phyloP scores from a whole-genome alignment of 2,329 filamentous ascomycete genomes.

The Aureobasidium vineae region DNA sequence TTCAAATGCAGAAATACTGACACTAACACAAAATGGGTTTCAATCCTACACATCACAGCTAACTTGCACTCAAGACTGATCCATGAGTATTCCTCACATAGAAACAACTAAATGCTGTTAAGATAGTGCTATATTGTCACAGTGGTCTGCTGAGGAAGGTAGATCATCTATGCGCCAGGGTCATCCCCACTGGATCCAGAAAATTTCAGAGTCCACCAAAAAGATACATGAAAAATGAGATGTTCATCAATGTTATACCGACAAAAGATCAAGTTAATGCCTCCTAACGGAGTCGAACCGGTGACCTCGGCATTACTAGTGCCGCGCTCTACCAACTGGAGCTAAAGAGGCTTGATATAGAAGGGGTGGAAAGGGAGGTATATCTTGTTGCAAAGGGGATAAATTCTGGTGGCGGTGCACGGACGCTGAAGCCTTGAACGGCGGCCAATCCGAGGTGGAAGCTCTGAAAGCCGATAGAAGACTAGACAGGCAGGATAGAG shows the following conservation, averaged over 20 bases:
- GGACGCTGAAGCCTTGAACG: not conserved
- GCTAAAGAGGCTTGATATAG: slow-evolving; percentile 17
- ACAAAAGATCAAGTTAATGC: not conserved
- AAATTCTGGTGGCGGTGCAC: not conserved
- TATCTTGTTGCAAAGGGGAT: not conserved
- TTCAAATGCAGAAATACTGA: too few species aligned
- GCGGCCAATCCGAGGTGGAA: not conserved
- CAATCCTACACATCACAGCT: too few species aligned
- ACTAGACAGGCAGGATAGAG: not conserved
- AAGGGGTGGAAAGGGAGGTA: not conserved
- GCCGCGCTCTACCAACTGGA: slow-evolving; percentile 26
- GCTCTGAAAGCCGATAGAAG: not conserved
- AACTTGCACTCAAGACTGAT: too few species aligned
- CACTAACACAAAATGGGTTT: too few species aligned
- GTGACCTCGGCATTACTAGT: slow-evolving; percentile 26
- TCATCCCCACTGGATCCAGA: not conserved
- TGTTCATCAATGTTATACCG: not conserved
- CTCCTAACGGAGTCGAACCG: slow-evolving; percentile 24
- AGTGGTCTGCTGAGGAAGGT: too few species aligned
- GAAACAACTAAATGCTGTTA: too few species aligned
- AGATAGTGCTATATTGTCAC: too few species aligned
- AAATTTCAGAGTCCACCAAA: not conserved
- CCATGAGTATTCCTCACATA: too few species aligned
- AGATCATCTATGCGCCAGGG: not conserved
- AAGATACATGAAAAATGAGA: not conserved